phyloP scores from a whole-genome alignment of 1,284 basidiomycete genomes.

The Cystodermella granulosa region DNA sequence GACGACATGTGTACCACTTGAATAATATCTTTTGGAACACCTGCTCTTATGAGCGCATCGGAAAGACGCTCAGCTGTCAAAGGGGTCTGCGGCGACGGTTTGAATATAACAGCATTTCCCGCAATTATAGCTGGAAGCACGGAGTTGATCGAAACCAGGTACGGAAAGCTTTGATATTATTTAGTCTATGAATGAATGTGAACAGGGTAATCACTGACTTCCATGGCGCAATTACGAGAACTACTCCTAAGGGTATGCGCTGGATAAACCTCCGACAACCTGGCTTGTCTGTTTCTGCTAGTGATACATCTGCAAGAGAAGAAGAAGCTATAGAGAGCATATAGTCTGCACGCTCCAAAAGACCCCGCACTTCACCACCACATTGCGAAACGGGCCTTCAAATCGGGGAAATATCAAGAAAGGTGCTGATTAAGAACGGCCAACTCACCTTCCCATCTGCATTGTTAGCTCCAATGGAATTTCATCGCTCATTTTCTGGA shows the following conservation, averaged over 20 bases:
- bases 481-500: slow-evolving; percentile 64
- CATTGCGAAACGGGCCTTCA: slow-evolving; percentile 71
- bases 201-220: slow-evolving; percentile 52
- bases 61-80: slow-evolving; percentile 79
- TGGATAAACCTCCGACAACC: slow-evolving; percentile 80
- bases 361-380: slow-evolving; percentile 76
- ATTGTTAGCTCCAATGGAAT: slow-evolving; percentile 60
- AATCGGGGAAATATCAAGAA: background rate
- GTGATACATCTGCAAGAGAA: slow-evolving; percentile 69
- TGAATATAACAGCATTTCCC: slow-evolving; percentile 86
- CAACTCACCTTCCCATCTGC: slow-evolving; percentile 42
- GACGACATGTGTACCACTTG: slow-evolving; percentile 79
- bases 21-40: slow-evolving; percentile 71
- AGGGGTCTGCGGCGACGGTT: slow-evolving; percentile 94
- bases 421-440: background rate
- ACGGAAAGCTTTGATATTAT: slow-evolving; percentile 59
- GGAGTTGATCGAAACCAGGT: slow-evolving; percentile 84
- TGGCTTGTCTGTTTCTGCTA: slow-evolving; percentile 73
- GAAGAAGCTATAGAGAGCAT: slow-evolving; percentile 80
- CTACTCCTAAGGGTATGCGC: slow-evolving; percentile 80
- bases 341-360: slow-evolving; percentile 76
- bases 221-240: slow-evolving; percentile 85
- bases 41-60: slow-evolving; percentile 63
- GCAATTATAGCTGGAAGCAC: slow-evolving; percentile 84
- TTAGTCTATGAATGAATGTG: slow-evolving; percentile 5